Base-by-base conservation (phyloP, 2,329 filamentous ascomycete genomes). In the Juglanconis sp. region DNA sequence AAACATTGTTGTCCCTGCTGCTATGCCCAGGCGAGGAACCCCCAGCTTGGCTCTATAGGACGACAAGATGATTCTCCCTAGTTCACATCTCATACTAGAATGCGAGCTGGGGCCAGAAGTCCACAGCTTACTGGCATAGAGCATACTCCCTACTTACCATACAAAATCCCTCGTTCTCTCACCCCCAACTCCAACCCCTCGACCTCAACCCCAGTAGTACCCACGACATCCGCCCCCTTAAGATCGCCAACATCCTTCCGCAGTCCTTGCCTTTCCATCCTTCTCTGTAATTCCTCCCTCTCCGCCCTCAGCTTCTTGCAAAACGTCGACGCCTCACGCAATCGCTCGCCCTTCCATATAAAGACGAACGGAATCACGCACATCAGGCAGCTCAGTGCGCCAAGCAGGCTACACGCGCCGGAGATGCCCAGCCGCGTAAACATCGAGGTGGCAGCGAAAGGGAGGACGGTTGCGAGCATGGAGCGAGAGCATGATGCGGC, bases 281-380 rank as follows among this genome's bases (percentile, higher is more conserved):
- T 74, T 11, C 71, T 69, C 57, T 74, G 69, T 73, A 80, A 72
- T 64, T 81, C 77, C 34, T 76, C 76, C 66, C 81, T 85, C 60
- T 76, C 72, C 70, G 81, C 72, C 57, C 76, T 76, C 57, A 90
- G 69, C 51, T 83, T 83, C 66, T 84, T 82, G 66, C 87, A 90
- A 66, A 89, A 90, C 61, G 76, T 80, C 55, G 81, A 86, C 10
- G 79, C 79, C 31, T 76, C 78, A 31, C 87, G 77, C 48, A 90
- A 83, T 42, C 66, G 70, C 47, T 80, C 76, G 2, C 81, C 81
- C 64, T 83, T 80, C 78, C 80, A 82, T 52, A 84, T 76, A 58
- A 84, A 84, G 31, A 82, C 55, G 63, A 81, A 83, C 0, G 81
- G 81, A 5, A 83, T 77, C 30, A 73, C 65, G 59, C 78, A 81